phyloP scores from a whole-genome alignment of 2,329 filamentous ascomycete species.

The Leptographium radiaticola region DNA sequence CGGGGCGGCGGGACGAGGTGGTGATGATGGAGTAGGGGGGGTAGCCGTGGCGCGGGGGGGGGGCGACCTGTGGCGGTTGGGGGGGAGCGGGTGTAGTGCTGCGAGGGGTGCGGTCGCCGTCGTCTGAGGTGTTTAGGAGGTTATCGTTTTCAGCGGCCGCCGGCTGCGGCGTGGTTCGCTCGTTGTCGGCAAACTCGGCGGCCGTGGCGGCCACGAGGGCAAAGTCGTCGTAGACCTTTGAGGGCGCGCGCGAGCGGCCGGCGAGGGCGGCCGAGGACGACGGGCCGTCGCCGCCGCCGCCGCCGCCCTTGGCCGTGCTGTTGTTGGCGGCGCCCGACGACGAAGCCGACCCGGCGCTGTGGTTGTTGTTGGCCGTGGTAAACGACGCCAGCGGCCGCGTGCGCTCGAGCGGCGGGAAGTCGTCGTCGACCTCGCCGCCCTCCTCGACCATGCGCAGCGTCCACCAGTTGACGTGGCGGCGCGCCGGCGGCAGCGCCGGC shows the following conservation, averaged over 20 bases:
- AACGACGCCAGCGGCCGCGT: constrained; percentile 65
- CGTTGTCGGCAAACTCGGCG: constrained; percentile 56
- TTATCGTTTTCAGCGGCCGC: neutral
- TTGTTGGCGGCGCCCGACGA: no score
- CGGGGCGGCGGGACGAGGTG: constrained; percentile 43
- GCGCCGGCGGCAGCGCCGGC: constrained; percentile 49
- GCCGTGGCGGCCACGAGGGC: constrained; percentile 61
- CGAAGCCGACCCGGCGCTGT: constrained; percentile 26
- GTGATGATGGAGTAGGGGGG: constrained; percentile 52
- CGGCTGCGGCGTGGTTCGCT: constrained; percentile 42
- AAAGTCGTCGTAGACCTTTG: constrained; percentile 72
- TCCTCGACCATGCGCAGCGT: constrained; percentile 73
- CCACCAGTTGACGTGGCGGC: constrained; percentile 71
- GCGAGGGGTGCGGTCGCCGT: constrained; percentile 22
- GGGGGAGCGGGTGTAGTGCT: constrained; percentile 29
- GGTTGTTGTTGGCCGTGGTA: constrained; percentile 67
- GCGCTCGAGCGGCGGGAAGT: constrained; percentile 67
- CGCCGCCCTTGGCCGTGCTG: constrained; percentile 41
- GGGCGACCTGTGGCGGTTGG: neutral
- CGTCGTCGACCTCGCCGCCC: constrained; percentile 72
- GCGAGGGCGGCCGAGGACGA: no score
- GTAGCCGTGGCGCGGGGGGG: constrained; percentile 34
- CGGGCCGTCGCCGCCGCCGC: constrained; percentile 24
- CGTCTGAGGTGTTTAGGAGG: constrained; percentile 1
- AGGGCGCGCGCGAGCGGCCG: constrained; percentile 51